Base-by-base conservation (phyloP, 768 basidiomycete genomes). In the Rubroboletus pulcherrimus region DNA sequence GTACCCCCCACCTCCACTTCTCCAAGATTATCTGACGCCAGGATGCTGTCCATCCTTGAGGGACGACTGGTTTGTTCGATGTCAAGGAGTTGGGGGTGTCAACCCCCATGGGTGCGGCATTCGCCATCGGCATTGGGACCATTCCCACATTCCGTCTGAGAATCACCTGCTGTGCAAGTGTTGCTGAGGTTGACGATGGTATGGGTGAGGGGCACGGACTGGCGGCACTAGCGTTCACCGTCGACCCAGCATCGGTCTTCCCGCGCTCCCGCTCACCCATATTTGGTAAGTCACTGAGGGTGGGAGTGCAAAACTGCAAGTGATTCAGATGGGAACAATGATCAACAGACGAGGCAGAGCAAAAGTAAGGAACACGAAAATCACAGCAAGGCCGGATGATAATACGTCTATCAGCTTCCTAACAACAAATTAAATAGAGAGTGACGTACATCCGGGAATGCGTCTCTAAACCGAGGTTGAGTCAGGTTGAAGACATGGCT, bases 401-500 rank as follows among this genome's bases (percentile, higher is more conserved):
- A 60, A 60, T 53, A 64, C 51, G 51, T 52, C 43, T 47, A 67
- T 69, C 56, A 72, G 38, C 34, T 24, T 46, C 61, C 42, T 64
- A 31, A 58, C 59, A 50, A 67, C 58, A 54, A 45, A 63, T 61
- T 33, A 54, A 55, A 40, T 54, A 44, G n/a, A 35, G 11, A 24
- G 31, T 19, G n/a, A 77, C 86, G 71, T 68, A 93, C 93, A 43
- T 93, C 91, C 17, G 91, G 86, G 71, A 96, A 97, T 34, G 87
- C 86, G 38, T 97, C 94, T 62, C 76, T 84, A 71, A 97, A 98
- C 63, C 88, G 82, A 54, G 83, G 77, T 66, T 92, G 88, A 33
- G 73, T 65, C 40, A 95, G 63, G 68, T 99, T 99, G 86, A 89
- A 97, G 0, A 78, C 72, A 70, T 99, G 96, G 66, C 89, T 93